Base-by-base conservation (phyloP, 495 filamentous ascomycete species). In the Alectoria sarmentosa region DNA sequence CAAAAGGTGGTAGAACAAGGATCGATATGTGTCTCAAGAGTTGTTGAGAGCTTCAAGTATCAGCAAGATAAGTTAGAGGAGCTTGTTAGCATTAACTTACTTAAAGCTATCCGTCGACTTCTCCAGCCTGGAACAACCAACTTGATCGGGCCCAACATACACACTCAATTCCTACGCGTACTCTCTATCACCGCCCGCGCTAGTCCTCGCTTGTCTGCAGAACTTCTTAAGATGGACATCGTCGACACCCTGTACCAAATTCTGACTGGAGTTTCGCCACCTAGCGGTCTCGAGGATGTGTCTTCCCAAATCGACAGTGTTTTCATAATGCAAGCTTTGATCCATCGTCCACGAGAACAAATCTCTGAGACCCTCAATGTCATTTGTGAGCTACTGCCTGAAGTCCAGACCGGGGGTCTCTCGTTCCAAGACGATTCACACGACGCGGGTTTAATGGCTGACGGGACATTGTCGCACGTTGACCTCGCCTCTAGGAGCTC, bases 241-340 rank as follows among this genome's bases (percentile, higher is more conserved):
- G 94, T 98, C 23, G 94, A 99, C 73, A 99, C 94, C 1, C 82
- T 99, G 15, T 98, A 96, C 74, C 94, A 99, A 74, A 99, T 98
- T 44, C 76, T 99, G 65, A 99, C 95, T 1, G 94, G 95, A 41
- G 90, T 99, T 1, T 99, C 94, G 0, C 90, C 94, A 10, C 94
- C 94, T 30, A 83, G 79, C 68, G 89, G 89, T 49, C 82, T 81
- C 8, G 90, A 95, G 23, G 88, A 93, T 72, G 82, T 90, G 38
- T 88, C 90, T n/a, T 77, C 84, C 49, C 96, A 94, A 76, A 91
- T 97, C 71, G 93, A 98, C 76, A 96, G 90, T 72, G 93, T 98
- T 36, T 85, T 99, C 58, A 92, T 98, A 74, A 98, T 99, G 95
- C 94, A 99, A 73, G 92, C 94, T 38, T 77, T 99, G 69, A 96